These are phyloP conservation scores for Aspergillus kassunensis DNA, from an alignment of 495 filamentous ascomycete species.

Conservation along the genomic window DNA sequence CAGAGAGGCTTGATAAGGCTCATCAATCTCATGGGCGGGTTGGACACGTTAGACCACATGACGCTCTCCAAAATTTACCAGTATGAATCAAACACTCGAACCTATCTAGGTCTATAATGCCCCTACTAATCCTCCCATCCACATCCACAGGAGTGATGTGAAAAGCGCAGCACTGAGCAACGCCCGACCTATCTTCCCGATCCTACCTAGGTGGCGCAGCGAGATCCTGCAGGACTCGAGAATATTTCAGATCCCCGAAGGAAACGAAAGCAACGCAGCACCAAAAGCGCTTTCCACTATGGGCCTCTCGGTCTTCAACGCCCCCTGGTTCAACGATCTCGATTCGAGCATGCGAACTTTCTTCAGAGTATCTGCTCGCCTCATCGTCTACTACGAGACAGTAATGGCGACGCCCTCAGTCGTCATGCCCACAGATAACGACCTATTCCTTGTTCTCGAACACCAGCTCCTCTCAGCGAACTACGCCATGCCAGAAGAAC, in stretches of 20 bases:
- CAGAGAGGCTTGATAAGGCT: neutral
- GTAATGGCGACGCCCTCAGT: neutral
- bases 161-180: neutral
- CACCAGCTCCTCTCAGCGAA: slow-evolving; percentile 3
- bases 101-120: too few species aligned
- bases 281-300: neutral
- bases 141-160: neutral
- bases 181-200: neutral
- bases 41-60: slow-evolving; percentile 9
- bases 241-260: neutral
- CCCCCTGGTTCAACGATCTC: slow-evolving; percentile 6
- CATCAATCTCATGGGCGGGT: neutral
- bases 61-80: slow-evolving; percentile 11
- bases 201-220: neutral
- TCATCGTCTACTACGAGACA: slow-evolving; percentile 1
- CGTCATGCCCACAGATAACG: slow-evolving; percentile 9
- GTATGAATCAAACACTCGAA: neutral
- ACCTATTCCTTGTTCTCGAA: slow-evolving; percentile 1
- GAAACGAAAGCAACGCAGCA: neutral
- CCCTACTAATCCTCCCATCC: neutral
- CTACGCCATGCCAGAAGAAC: neutral
- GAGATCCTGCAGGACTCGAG: slow-evolving; percentile 1
- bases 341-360: slow-evolving; percentile 2
- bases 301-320: neutral
- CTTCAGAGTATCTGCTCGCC: neutral